Evolutionary conservation across 2,329 filamentous ascomycete species (phyloP).

Genomic region (Juglanconis juglandina): DNA sequence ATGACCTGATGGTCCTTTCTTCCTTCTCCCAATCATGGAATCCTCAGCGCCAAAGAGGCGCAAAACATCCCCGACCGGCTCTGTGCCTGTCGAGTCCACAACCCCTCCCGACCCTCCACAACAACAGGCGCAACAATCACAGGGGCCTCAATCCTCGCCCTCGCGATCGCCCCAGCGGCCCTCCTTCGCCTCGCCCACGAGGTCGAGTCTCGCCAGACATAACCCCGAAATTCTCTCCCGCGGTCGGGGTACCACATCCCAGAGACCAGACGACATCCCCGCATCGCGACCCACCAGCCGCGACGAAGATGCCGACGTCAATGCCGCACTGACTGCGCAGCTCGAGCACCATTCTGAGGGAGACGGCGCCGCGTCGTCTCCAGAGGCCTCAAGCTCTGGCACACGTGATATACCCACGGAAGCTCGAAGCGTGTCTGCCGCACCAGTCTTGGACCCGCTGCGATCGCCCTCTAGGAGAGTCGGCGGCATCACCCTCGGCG

Average conservation of each 20-base stretch:
- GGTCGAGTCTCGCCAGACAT: slow-evolving; percentile 58
- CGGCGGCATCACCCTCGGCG: slow-evolving; percentile 26
- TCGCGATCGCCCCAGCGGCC: slow-evolving; percentile 32
- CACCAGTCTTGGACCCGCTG: slow-evolving; percentile 16
- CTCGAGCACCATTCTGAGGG: slow-evolving; percentile 27
- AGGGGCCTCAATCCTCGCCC: not conserved
- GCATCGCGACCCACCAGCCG: slow-evolving; percentile 15
- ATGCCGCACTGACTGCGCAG: slow-evolving; percentile 25
- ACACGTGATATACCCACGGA: not conserved
- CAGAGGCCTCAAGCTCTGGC: not conserved
- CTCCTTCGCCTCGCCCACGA: slow-evolving; percentile 66
- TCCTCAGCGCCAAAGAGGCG: slow-evolving; percentile 61
- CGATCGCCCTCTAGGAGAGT: slow-evolving; percentile 27
- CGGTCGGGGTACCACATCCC: slow-evolving; percentile 31
- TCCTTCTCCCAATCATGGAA: slow-evolving; percentile 39
- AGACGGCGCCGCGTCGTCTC: slow-evolving; percentile 1
- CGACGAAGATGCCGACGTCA: slow-evolving; percentile 11
- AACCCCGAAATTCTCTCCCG: slow-evolving; percentile 56
- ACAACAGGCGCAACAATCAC: not conserved
- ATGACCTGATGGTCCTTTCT: slow-evolving; percentile 12
- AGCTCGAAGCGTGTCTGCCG: slow-evolving; percentile 18
- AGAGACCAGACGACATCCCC: slow-evolving; percentile 20
- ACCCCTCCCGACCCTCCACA: slow-evolving; percentile 29
- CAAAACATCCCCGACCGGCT: slow-evolving; percentile 56
- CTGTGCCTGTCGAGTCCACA: slow-evolving; percentile 38